Base-by-base conservation (phyloP, 2,329 filamentous ascomycete species). In the Grosmannia serpens region DNA sequence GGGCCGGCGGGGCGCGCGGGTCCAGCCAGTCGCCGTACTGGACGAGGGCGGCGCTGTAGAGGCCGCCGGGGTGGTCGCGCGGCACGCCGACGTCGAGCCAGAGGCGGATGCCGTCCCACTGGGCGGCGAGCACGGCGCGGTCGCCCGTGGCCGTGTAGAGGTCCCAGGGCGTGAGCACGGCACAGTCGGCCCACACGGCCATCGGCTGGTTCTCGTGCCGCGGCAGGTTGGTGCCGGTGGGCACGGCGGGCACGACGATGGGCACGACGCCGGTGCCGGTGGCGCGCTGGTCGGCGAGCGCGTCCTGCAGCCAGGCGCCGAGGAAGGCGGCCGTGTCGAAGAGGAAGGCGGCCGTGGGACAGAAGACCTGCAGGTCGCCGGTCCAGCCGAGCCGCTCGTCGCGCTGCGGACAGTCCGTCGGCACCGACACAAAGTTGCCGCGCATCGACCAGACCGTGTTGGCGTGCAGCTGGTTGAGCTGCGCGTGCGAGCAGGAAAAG, bases 361-460 rank as follows among this genome's bases (percentile, higher is more conserved):
- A 69, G 60, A 83, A 83, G 1, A 75, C 72, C 46, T 76, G 75
- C 6, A 73, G 68, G 61, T 81, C 76, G 20, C 80, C 76, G 1
- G 75, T 78, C 81, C 80, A 80, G 24, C 77, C 76, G 5, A 82
- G 66, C 0, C 79, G 72, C 66, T 83, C 79, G 58, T 83, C 79
- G 1, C 78, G 71, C 62, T 82, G 78, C 0, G 80, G 79, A 62
- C 79, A 82, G 63, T 85, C 82, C 0, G 80, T 84, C 0, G 80
- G 80, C 0, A 84, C 67, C 0, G 73, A 75, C 3, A 84, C 62
- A 62, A 85, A 83, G 62, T 85, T 85, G 0, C 80, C 80, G 41
- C 74, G 73, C 75, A 83, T 82, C 4, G 74, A 75, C 81, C 81
- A 84, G 41, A 71, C 65, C 0, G 78, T 73, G 57, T 85, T 85